Evolutionary conservation across 2,329 filamentous ascomycete species (phyloP), one percentile per base, ranked within the genome.

Genomic region (Drechmeria coniospora): DNA sequence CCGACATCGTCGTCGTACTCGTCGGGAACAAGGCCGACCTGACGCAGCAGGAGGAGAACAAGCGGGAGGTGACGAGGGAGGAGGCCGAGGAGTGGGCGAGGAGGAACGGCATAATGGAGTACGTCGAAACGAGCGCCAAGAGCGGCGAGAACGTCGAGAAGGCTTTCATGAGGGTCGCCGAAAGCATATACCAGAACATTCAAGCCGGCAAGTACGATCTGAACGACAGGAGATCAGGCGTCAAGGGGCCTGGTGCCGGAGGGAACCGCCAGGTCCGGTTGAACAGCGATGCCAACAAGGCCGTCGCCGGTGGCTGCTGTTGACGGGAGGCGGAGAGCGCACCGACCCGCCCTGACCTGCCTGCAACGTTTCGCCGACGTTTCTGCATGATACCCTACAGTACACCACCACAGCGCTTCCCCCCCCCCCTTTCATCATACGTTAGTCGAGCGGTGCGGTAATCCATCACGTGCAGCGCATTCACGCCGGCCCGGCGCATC

Each of bases 21-120:
- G 90, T 98, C 5, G 90, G 90, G 23, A 98, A 98, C 59, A 98
- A 98, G 56, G 73, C 73, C 19, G 90, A 98, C 55, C 63, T 95
- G 23, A 74, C 79, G 1, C 59, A 62, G 26, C 43, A 44, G 27
- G 50, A 46, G 8, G 43, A 63, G 27, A 79, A 79, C 44, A 72
- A 74, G 55, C 68, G 87, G 31, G 79, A 92, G 48, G 84, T 95
- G 15, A 81, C 78, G 1, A 63, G 61, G 28, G 66, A 79, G 39
- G 87, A 95, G 56, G 90, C 90, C 3, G 75, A 87, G 46, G 79
- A 79, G 33, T 98, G 90, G 90, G 92, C 84, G 35, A 65, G 65
- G 34, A 59, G 65, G 39, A 94, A 95, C 53, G 80, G 80, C 32
- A 76, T 95, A 15, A 71, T 93, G 47, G 74, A 86, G 49, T 95